Conservation (phyloP, 768 basidiomycete genomes). For the Lentinus brumalis region DNA sequence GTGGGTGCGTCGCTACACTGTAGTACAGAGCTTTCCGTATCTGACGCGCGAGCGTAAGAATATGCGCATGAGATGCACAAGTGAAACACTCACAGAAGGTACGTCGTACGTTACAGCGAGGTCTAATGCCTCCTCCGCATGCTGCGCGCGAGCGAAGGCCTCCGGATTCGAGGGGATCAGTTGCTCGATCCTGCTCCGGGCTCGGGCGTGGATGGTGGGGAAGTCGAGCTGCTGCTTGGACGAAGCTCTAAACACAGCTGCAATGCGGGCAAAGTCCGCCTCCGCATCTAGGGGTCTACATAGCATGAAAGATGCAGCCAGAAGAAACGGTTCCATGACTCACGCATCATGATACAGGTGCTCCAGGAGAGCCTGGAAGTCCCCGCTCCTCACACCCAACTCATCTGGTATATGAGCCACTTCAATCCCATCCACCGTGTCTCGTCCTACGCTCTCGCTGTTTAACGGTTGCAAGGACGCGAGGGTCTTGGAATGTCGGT, state of each 20-base stretch:
- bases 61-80: too few species aligned
- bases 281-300: slow-evolving; percentile 49
- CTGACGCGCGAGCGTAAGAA: slow-evolving; percentile 32
- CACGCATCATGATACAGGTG: slow-evolving; percentile 72
- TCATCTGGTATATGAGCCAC: slow-evolving; percentile 39
- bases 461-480: slow-evolving; percentile 11
- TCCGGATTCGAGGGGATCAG: slow-evolving; percentile 53
- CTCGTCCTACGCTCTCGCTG: background rate
- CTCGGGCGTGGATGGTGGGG: slow-evolving; percentile 50
- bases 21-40: slow-evolving; percentile 67
- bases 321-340: slow-evolving; percentile 33
- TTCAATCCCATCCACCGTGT: slow-evolving; percentile 3
- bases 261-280: slow-evolving; percentile 49
- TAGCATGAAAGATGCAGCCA: background rate
- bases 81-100: slow-evolving; percentile 44
- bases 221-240: slow-evolving; percentile 58
- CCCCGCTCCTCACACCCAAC: slow-evolving; percentile 41
- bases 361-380: slow-evolving; percentile 59
- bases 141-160: slow-evolving; percentile 40
- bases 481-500: slow-evolving; percentile 48
- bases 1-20: slow-evolving; percentile 57
- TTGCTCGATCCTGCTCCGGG: slow-evolving; percentile 42
- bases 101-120: slow-evolving; percentile 53
- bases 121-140: slow-evolving; percentile 54
- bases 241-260: slow-evolving; percentile 58